A percentile compares a stretch with the other conserved stretches of the same genome.
Conservation (phyloP, 371 early-diverging fungal genomes). For the Apophysomyces trapeziformis region DNA sequence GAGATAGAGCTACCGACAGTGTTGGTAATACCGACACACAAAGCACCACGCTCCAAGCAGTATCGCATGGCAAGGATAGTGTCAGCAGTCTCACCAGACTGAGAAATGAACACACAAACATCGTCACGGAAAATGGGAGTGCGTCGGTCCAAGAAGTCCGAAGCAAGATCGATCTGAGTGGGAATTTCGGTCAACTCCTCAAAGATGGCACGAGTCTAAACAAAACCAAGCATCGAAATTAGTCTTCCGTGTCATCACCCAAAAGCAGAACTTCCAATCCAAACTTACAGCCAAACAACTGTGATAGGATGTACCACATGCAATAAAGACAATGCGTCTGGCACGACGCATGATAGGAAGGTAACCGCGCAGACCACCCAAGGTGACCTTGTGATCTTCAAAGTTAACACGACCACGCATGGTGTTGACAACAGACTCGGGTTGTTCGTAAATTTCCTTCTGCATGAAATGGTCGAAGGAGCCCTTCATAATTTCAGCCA, state of each 20-base stretch:
- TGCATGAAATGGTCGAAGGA: constrained; percentile 98
- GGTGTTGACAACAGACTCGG: constrained; percentile 98
- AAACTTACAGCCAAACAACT: constrained; percentile 81
- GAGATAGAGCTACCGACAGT: constrained; percentile 96
- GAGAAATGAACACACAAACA: constrained; percentile 97
- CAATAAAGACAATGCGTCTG: constrained; percentile 94
- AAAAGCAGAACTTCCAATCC: not conserved
- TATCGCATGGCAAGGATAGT: constrained; percentile 96
- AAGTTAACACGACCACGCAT: constrained; percentile 99
- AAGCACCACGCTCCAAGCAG: constrained; percentile 95
- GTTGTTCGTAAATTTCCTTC: constrained; percentile 99
- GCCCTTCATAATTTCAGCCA: constrained; percentile 98
- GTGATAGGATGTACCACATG: constrained; percentile 98
- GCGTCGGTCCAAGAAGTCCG: constrained; percentile 95
- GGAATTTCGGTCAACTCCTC: constrained; percentile 98
- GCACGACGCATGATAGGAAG: constrained; percentile 91
- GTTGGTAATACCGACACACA: constrained; percentile 98
- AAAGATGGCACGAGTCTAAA: constrained; percentile 90
- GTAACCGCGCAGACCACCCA: constrained; percentile 93
- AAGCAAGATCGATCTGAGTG: constrained; percentile 88
- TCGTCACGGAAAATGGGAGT: constrained; percentile 97
- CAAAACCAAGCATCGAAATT: not conserved
- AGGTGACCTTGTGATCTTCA: constrained; percentile 82
- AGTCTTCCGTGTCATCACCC: not conserved
- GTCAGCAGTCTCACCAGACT: constrained; percentile 99